phyloP scores from a whole-genome alignment of 768 basidiomycete genomes.

The Termitomyces sp. region DNA sequence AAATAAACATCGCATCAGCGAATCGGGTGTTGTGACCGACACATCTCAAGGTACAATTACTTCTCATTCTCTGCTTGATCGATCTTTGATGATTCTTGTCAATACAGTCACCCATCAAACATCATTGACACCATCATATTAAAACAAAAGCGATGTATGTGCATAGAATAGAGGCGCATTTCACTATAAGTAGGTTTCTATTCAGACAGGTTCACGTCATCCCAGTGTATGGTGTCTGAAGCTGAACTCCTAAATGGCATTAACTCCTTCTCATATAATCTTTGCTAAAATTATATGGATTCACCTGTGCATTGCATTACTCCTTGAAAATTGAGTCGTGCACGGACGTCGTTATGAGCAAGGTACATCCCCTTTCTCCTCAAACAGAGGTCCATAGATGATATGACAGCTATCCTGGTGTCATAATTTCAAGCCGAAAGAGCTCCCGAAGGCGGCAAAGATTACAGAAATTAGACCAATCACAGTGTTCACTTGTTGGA shows the following conservation, averaged over 20 bases:
- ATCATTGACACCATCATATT: slow-evolving; percentile 7
- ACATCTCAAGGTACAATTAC: neutral
- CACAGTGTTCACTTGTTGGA: neutral
- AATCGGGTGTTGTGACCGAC: slow-evolving; percentile 3
- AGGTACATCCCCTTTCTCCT: too few species aligned
- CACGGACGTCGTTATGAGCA: neutral
- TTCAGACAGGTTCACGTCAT: neutral
- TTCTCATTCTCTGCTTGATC: neutral
- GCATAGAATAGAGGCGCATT: neutral
- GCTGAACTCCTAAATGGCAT: neutral
- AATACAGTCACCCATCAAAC: slow-evolving; percentile 7
- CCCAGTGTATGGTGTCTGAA: neutral
- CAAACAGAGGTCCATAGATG: too few species aligned
- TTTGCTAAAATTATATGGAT: neutral
- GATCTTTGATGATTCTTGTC: neutral
- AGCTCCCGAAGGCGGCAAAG: neutral
- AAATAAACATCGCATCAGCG: neutral
- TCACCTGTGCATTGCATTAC: neutral
- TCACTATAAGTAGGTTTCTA: neutral
- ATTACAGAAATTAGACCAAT: neutral
- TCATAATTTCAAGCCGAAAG: neutral
- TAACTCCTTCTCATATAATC: neutral
- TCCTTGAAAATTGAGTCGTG: neutral
- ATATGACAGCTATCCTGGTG: neutral
- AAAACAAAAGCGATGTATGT: neutral